Percentiles rank a stretch among this genome's conserved stretches.
Evolutionary conservation across 2,329 filamentous ascomycete species (phyloP).

Genomic region (Gaeumannomyces tritici): DNA sequence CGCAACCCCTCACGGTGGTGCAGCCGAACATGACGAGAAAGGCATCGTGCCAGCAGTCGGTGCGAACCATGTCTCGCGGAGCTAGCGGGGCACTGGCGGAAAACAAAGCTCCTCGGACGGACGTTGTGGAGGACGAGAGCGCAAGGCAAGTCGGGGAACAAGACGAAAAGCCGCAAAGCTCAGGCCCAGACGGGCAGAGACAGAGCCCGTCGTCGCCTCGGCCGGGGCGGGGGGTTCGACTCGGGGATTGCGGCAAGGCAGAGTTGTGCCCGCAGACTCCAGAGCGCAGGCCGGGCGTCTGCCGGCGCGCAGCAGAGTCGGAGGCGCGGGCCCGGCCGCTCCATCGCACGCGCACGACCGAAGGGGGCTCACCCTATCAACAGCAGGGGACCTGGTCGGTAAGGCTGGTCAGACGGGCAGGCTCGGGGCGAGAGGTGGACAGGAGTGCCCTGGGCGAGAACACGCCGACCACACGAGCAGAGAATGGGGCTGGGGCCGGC

Average conservation of each 20-base stretch:
- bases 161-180: neutral
- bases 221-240: neutral
- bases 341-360: constrained; percentile 1
- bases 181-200: neutral
- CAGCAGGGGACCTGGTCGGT: neutral
- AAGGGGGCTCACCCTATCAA: constrained; percentile 1
- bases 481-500: constrained; percentile 25
- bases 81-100: neutral
- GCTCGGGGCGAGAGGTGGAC: neutral
- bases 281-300: neutral
- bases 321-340: neutral
- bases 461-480: constrained; percentile 19
- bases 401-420: constrained; percentile 1
- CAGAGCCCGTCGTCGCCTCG: neutral
- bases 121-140: neutral
- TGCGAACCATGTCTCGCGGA: neutral
- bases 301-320: neutral
- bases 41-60: neutral
- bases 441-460: neutral
- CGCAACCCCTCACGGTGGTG: neutral
- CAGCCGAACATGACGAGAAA: constrained; percentile 1
- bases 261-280: neutral
- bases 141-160: neutral
- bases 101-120: neutral
- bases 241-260: neutral